These are phyloP conservation scores for Biancaea sappan DNA, from an alignment of 306 rosid species.

Conservation along the genomic window DNA sequence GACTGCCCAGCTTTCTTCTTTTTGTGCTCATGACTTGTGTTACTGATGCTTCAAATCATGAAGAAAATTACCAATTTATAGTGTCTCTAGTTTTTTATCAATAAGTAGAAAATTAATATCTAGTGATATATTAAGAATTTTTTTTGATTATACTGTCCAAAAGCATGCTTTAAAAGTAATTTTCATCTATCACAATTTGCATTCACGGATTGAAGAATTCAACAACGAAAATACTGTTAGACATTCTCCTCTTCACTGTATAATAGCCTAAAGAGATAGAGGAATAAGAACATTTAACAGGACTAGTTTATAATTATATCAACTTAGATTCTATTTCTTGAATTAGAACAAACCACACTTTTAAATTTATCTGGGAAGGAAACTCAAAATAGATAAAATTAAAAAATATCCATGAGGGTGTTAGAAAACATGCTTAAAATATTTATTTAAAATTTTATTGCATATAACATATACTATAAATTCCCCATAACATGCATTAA, in stretches of 20 bases:
- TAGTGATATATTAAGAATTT: neutral
- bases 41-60: conserved; percentile 13
- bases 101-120: too few relatives aligned
- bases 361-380: too few relatives aligned
- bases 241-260: neutral
- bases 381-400: too few relatives aligned
- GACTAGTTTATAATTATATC: neutral
- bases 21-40: conserved; percentile 1
- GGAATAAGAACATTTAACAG: neutral
- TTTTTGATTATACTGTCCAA: neutral
- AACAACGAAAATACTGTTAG: neutral
- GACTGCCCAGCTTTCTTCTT: conserved; percentile 40
- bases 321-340: neutral
- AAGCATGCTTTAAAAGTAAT: neutral
- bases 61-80: neutral
- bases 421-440: too few relatives aligned
- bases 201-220: neutral
- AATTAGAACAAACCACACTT: too few relatives aligned
- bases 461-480: neutral
- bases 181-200: neutral
- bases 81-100: neutral
- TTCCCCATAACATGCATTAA: neutral
- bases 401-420: too few relatives aligned
- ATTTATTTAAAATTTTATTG: too few relatives aligned
- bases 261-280: neutral